phyloP scores from a whole-genome alignment of 2,329 filamentous ascomycete species.

The Apiospora saccharicola region DNA sequence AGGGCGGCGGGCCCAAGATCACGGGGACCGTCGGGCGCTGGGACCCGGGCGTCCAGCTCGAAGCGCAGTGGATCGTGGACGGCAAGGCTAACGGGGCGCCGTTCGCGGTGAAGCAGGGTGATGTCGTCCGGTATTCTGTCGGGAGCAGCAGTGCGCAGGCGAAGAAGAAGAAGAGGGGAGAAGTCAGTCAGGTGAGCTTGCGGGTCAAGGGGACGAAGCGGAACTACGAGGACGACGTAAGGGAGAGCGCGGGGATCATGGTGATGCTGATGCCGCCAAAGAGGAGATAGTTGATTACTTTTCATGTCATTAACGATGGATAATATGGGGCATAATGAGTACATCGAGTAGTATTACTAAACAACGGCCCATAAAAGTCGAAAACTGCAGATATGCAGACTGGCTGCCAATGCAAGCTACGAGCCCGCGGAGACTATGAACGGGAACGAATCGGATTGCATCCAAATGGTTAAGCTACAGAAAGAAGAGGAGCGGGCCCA shows the following conservation, averaged over 20 bases:
- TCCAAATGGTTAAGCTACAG: background rate
- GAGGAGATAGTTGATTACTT: background rate
- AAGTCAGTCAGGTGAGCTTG: slow-evolving; percentile 23
- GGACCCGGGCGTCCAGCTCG: slow-evolving; percentile 33
- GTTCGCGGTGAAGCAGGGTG: slow-evolving; percentile 31
- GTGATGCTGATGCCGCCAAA: background rate
- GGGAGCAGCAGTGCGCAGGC: background rate
- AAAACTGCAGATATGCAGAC: background rate
- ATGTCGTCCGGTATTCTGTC: slow-evolving; percentile 24
- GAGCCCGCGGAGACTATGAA: background rate
- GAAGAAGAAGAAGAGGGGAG: slow-evolving; percentile 23
- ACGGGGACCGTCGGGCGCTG: slow-evolving; percentile 32
- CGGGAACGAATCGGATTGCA: background rate
- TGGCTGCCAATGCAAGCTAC: background rate
- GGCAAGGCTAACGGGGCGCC: slow-evolving; percentile 27
- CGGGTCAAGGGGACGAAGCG: slow-evolving; percentile 33
- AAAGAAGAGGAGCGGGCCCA: background rate
- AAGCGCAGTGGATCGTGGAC: slow-evolving; percentile 33
- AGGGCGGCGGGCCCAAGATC: slow-evolving; percentile 25
- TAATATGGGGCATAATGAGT: background rate
- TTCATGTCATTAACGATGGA: background rate
- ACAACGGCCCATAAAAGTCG: no score
- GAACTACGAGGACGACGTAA: slow-evolving; percentile 31
- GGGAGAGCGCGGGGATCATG: slow-evolving; percentile 26
- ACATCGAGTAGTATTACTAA: background rate